Evolutionary conservation across 768 basidiomycete species (phyloP), one percentile per base, ranked within the genome.

Genomic region (Russula griseocarnosa): DNA sequence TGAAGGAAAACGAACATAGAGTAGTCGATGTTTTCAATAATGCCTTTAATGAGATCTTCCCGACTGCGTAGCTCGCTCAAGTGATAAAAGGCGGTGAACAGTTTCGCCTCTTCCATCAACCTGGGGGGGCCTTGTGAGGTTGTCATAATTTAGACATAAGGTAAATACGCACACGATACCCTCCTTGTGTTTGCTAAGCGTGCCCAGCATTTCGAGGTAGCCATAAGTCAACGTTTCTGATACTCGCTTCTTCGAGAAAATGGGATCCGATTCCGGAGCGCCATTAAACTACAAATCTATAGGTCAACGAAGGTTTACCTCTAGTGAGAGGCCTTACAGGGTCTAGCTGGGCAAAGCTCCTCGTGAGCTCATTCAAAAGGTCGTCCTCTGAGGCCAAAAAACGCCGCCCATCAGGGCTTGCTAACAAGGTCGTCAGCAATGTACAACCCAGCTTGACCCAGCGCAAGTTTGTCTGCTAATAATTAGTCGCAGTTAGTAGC

Each of bases 81-180:
- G 72, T 94, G 95, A 72, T 98, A 98, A 74, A 98, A 95, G 0
- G 92, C 88, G 0, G 94, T 98, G 74, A 98, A 98, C 30, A 98
- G 82, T 70, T 90, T 91, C 75, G 89, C 89, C 69, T 90, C 90
- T 74, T 97, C 94, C 74, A 99, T 76, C 16, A 98, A 76, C 50
- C 95, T 96, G 64, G 26, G 22, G 14, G 36, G 13, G 11, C 32
- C 47, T 20, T 14, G 51, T 55, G 14, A 32, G 55, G 47, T 20
- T 22, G 54, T 5, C 50, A 53, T 22, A 55, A 55, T 47, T 24
- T 53, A 10, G 55, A 46, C 44, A 38, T 11, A 24, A 26, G 28
- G 42, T 22, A 34, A 50, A 49, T 20, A 58, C 26, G 13, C 44
- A 95, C 94, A 92, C 90, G 26, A 95, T 83, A 28, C 97, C 97